Conservation (phyloP, 192 early-diverging fungal species). For the Neocallimastix lanati region DNA sequence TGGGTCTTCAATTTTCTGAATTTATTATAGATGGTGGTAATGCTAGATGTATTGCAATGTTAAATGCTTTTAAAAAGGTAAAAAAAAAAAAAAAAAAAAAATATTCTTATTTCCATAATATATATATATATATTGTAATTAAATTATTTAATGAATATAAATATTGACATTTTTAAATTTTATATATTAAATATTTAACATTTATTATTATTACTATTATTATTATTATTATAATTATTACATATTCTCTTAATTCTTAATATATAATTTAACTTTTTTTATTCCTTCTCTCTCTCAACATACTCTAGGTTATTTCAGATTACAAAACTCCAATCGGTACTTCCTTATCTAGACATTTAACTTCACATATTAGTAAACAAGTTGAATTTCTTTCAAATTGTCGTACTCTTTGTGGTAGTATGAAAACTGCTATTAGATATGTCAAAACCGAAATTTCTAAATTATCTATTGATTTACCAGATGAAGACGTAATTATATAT, state of each 20-base stretch:
- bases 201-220: too few relatives aligned
- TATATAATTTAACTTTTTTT: too few relatives aligned
- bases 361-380: slow-evolving; percentile 65
- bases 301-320: slow-evolving; percentile 68
- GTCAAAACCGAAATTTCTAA: slow-evolving; percentile 72
- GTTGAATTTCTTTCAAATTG: slow-evolving; percentile 71
- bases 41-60: slow-evolving; percentile 74
- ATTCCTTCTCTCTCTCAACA: too few relatives aligned
- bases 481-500: slow-evolving; percentile 51
- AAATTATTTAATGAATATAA: too few relatives aligned
- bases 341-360: slow-evolving; percentile 62
- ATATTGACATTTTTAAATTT: too few relatives aligned
- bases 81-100: neutral
- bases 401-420: slow-evolving; percentile 75
- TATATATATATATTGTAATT: too few relatives aligned
- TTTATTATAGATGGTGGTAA: slow-evolving; percentile 80
- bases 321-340: slow-evolving; percentile 69
- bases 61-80: slow-evolving; percentile 67
- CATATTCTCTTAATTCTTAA: too few relatives aligned
- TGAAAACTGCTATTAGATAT: slow-evolving; percentile 80
- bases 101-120: too few relatives aligned
- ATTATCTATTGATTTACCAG: slow-evolving; percentile 57
- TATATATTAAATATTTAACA: too few relatives aligned
- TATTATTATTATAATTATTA: too few relatives aligned
- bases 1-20: slow-evolving; percentile 75